Conservation (phyloP, 1,284 basidiomycete genomes). For the Rugosomyces carneus region DNA sequence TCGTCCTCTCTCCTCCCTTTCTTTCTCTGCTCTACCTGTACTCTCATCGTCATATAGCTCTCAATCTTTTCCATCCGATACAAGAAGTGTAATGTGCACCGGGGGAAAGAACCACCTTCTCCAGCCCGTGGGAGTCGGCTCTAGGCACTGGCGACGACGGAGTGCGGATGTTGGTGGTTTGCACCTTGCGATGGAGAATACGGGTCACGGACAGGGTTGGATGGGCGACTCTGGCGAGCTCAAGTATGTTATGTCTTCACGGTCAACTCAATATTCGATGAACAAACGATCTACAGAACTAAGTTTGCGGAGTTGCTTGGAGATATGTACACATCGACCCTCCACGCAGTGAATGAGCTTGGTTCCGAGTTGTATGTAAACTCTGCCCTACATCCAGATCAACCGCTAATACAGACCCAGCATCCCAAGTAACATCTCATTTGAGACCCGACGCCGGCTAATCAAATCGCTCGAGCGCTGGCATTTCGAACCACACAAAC, state of each 20-base stretch:
- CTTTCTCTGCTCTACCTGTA: neutral
- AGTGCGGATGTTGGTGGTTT: constrained; percentile 85
- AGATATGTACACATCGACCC: constrained; percentile 78
- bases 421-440: constrained; percentile 27
- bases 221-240: constrained; percentile 54
- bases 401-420: constrained; percentile 17
- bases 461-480: constrained; percentile 69
- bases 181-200: constrained; percentile 65
- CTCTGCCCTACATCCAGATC: neutral
- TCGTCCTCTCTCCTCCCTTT: constrained; percentile 12
- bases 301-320: constrained; percentile 73
- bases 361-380: constrained; percentile 39
- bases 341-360: constrained; percentile 61
- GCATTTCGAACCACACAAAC: constrained; percentile 83
- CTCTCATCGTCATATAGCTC: neutral
- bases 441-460: constrained; percentile 42
- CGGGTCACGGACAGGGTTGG: constrained; percentile 67
- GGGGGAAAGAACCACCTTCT: constrained; percentile 7
- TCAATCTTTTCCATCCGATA: neutral
- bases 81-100: constrained; percentile 8
- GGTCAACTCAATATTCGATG: constrained; percentile 5
- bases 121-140: constrained; percentile 8
- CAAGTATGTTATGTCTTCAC: constrained; percentile 38
- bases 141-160: constrained; percentile 36
- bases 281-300: constrained; percentile 24